Conservation (phyloP, 345 rosid genomes). For the Boechera stricta region DNA sequence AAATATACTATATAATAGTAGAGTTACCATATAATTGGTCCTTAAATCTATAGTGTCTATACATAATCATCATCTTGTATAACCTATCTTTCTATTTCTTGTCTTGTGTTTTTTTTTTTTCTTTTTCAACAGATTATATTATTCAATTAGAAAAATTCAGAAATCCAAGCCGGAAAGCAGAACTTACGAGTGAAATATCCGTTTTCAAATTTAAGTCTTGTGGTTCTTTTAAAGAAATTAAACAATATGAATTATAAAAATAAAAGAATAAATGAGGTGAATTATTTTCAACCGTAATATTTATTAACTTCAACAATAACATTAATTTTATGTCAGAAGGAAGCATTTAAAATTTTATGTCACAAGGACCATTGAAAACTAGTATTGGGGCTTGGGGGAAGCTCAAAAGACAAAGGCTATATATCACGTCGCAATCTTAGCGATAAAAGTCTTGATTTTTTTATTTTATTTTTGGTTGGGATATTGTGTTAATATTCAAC, state of each 20-base stretch:
- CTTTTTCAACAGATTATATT: too few relatives aligned
- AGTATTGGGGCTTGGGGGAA: neutral
- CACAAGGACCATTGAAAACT: neutral
- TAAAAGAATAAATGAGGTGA: neutral
- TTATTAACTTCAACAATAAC: neutral
- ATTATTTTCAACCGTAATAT: neutral
- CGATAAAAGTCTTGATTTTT: neutral
- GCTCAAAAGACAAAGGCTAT: neutral
- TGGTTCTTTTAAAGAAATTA: neutral
- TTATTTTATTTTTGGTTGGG: neutral
- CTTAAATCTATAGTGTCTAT: neutral
- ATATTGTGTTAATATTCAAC: neutral
- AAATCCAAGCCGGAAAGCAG: too few relatives aligned
- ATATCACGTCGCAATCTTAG: neutral
- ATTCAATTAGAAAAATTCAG: too few relatives aligned
- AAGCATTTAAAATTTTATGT: neutral
- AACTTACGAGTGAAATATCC: too few relatives aligned
- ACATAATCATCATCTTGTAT: neutral
- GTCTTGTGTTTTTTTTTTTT: neutral
- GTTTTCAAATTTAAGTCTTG: neutral
- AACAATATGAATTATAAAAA: neutral
- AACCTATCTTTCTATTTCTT: neutral
- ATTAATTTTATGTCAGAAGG: neutral
- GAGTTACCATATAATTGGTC: constrained; percentile 8
- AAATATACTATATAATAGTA: neutral